Evolutionary conservation across 495 filamentous ascomycete species (phyloP), one percentile per base, ranked within the genome.

Genomic region (Penicillium silybi): DNA sequence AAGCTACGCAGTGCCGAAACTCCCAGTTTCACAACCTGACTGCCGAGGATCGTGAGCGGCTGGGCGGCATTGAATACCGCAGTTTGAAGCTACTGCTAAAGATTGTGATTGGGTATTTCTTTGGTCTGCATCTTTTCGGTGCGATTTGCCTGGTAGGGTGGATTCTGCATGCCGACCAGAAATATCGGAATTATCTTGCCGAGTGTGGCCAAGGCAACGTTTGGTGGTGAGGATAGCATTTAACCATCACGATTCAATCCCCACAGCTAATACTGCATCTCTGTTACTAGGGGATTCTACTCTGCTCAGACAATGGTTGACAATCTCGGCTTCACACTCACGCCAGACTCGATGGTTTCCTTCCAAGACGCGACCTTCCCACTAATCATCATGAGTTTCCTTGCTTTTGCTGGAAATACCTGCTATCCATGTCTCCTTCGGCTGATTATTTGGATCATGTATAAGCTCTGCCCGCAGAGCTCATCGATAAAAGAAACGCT

Each of bases 331-430:
- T 87, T 80, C 45, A 90, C 89, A 1, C 74, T 93, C 35, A 93
- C 87, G 0, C 87, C 89, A 1, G 86, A 93, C 67, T 90, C 86
- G 37, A 91, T 95, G 87, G 78, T 84, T 45, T 85, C 84, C 0
- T 92, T 95, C 63, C 80, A 85, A 58, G 82, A 73, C 16, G 84
- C 87, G 5, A 72, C 78, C 0, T 84, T 84, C 48, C 82, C 86
- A 2, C 66, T 95, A 44, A 50, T 92, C 3, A 48, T 90, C 37
- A 82, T 87, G 63, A 82, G 73, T 16, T 87, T 89, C 52, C 77
- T 95, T n/a, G 86, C 90, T 52, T 79, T 90, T 50, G 81, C 86
- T 41, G 89, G 89, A 26, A 92, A 95, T 56, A 93, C 88, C 0
- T 85, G 85, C 9, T 93, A 90, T 53, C 89, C 89, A 2, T 82